Evolutionary conservation across 2,329 filamentous ascomycete species (phyloP).

Genomic region (Ophiocordyceps camponoti-rufipedis): DNA sequence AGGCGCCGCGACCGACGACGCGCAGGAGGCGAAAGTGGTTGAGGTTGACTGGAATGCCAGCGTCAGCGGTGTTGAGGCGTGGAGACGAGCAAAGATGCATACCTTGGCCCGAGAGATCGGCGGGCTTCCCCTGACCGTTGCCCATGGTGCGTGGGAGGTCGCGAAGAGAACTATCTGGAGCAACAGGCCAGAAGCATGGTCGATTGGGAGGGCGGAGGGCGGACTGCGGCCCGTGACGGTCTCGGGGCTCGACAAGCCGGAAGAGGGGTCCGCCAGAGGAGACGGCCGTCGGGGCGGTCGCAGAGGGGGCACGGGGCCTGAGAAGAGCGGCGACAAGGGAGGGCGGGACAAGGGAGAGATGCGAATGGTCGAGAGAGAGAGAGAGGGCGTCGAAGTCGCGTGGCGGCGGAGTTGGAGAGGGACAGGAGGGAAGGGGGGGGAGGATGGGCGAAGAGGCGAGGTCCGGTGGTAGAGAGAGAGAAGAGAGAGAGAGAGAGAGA

Average conservation of each 20-base stretch:
- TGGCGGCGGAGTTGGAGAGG: neutral
- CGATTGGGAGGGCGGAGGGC: neutral
- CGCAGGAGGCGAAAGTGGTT: slow-evolving; percentile 92
- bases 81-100: slow-evolving; percentile 5
- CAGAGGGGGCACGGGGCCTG: neutral
- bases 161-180: slow-evolving; percentile 8
- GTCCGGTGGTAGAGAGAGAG: neutral
- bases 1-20: slow-evolving; percentile 93
- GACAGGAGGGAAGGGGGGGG: neutral
- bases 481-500: neutral
- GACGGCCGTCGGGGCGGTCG: neutral
- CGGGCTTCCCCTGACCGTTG: slow-evolving; percentile 85
- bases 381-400: neutral
- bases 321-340: neutral
- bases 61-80: neutral
- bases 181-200: slow-evolving; percentile 9
- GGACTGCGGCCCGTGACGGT: neutral
- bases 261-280: neutral
- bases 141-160: slow-evolving; percentile 53
- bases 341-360: neutral
- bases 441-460: neutral
- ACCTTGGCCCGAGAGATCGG: slow-evolving; percentile 90
- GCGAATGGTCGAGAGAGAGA: neutral
- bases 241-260: neutral
- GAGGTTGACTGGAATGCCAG: slow-evolving; percentile 53